These are phyloP conservation scores for Leccinum fuscescens DNA, from an alignment of 1,284 basidiomycete genomes.

Conservation along the genomic window DNA sequence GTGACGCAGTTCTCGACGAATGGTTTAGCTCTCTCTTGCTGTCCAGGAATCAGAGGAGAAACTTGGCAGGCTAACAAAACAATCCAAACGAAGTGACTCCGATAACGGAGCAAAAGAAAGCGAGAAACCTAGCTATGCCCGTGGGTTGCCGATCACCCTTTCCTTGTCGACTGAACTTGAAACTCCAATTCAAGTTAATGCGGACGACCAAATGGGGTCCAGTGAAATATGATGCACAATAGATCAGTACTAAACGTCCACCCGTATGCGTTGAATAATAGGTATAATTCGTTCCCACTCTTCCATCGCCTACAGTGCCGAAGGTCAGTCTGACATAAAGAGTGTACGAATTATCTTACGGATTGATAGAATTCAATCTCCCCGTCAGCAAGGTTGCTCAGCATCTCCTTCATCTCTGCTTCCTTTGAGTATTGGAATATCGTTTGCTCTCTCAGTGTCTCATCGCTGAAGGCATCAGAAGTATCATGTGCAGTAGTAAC, in stretches of 20 bases:
- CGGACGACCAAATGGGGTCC: conserved; percentile 5
- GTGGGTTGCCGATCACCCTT: background rate
- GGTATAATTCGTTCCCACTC: conserved; percentile 92
- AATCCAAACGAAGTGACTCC: conserved; percentile 3
- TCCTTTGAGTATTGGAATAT: conserved; percentile 90
- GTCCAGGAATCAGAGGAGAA: conserved; percentile 80
- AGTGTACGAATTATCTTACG: conserved; percentile 41
- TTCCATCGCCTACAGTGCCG: conserved; percentile 68
- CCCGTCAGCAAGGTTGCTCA: conserved; percentile 86
- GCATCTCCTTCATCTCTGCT: conserved; percentile 93
- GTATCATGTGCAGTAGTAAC: conserved; percentile 95
- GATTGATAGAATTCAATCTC: conserved; percentile 93
- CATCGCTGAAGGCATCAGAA: conserved; percentile 91
- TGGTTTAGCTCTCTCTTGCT: conserved; percentile 60
- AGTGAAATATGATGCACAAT: conserved; percentile 11
- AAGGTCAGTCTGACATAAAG: conserved; percentile 6
- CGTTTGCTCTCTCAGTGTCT: conserved; percentile 87
- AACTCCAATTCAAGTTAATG: conserved; percentile 7
- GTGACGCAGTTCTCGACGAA: conserved; percentile 1
- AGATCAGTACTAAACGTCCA: conserved; percentile 63
- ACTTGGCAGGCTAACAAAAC: conserved; percentile 35
- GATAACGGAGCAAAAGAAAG: conserved; percentile 35
- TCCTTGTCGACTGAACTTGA: conserved; percentile 4
- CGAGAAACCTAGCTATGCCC: conserved; percentile 18
- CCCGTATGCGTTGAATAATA: conserved; percentile 81